Evolutionary conservation across 108 stramenopile genomes (phyloP).

Genomic region (Pseudonitzschia pungens): DNA sequence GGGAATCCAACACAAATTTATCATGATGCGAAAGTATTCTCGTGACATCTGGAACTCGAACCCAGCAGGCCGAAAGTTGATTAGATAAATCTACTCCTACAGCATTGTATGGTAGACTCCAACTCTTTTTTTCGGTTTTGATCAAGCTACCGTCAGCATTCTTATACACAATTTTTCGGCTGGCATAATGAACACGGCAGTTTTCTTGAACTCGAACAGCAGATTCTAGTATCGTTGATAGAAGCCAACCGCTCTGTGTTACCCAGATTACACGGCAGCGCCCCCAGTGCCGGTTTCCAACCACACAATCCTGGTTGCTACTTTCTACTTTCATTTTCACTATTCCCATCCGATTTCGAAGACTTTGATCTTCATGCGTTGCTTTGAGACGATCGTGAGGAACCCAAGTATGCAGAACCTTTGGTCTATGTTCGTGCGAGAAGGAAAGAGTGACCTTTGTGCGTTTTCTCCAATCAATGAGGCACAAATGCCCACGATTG

Average conservation of each 20-base stretch:
- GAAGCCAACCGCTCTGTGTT: slow-evolving; percentile 21
- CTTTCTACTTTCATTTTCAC: slow-evolving; percentile 17
- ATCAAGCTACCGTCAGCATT: slow-evolving; percentile 18
- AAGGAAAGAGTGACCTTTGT: slow-evolving; percentile 20
- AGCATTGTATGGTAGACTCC: slow-evolving; percentile 32
- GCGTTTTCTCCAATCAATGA: slow-evolving; percentile 25
- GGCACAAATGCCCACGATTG: slow-evolving; percentile 18
- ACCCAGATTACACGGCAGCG: slow-evolving; percentile 24
- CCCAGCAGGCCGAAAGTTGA: slow-evolving; percentile 3
- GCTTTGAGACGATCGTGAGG: slow-evolving; percentile 1
- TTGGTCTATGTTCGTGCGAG: slow-evolving; percentile 25
- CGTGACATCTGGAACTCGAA: slow-evolving; percentile 21
- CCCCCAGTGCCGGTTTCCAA: slow-evolving; percentile 14
- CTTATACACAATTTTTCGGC: slow-evolving; percentile 12
- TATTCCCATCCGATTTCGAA: slow-evolving; percentile 21
- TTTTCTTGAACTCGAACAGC: neutral
- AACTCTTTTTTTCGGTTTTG: slow-evolving; percentile 3
- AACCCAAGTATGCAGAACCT: slow-evolving; percentile 22
- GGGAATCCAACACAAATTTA: slow-evolving; percentile 34
- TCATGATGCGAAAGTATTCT: slow-evolving; percentile 25
- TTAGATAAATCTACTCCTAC: slow-evolving; percentile 5
- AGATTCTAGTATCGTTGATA: slow-evolving; percentile 22
- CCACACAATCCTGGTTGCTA: neutral
- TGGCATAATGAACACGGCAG: slow-evolving; percentile 7
- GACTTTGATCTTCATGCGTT: neutral